Evolutionary conservation across 2,329 filamentous ascomycete species (phyloP).

Genomic region (Diaporthe ampelina): DNA sequence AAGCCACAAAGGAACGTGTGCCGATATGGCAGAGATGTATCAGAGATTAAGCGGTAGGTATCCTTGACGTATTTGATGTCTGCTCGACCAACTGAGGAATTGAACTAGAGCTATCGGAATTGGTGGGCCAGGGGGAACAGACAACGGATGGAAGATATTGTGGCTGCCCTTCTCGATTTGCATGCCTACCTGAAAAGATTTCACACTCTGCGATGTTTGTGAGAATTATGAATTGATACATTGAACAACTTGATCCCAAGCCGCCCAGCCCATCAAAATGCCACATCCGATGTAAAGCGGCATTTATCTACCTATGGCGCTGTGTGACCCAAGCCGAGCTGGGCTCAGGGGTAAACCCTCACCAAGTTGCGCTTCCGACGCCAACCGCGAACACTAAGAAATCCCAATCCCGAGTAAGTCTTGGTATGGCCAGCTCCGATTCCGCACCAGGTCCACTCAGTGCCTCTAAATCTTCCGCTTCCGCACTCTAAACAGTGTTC

Average conservation of each 20-base stretch:
- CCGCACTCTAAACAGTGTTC: slow-evolving; percentile 1
- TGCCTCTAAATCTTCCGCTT: slow-evolving; percentile 17
- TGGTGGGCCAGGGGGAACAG: too few species aligned
- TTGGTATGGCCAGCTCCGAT: background rate
- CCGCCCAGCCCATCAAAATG: background rate
- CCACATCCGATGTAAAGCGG: background rate
- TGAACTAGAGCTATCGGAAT: too few species aligned
- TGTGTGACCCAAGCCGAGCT: background rate
- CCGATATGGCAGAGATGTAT: too few species aligned
- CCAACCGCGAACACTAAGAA: background rate
- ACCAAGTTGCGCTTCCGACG: background rate
- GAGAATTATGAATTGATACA: too few species aligned
- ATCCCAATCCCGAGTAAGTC: background rate
- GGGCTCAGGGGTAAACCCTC: background rate
- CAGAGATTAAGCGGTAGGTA: too few species aligned
- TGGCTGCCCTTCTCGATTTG: background rate
- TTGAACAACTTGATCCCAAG: too few species aligned
- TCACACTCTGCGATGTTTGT: too few species aligned
- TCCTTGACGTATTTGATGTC: too few species aligned
- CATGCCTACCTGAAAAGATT: too few species aligned
- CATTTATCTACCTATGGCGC: too few species aligned
- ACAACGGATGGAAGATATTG: background rate
- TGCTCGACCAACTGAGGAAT: too few species aligned
- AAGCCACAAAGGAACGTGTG: too few species aligned
- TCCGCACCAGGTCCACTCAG: background rate